Evolutionary conservation across 2,329 filamentous ascomycete genomes (phyloP), one percentile per base, ranked within the genome.

Genomic region (Ceratocystis colombiana): DNA sequence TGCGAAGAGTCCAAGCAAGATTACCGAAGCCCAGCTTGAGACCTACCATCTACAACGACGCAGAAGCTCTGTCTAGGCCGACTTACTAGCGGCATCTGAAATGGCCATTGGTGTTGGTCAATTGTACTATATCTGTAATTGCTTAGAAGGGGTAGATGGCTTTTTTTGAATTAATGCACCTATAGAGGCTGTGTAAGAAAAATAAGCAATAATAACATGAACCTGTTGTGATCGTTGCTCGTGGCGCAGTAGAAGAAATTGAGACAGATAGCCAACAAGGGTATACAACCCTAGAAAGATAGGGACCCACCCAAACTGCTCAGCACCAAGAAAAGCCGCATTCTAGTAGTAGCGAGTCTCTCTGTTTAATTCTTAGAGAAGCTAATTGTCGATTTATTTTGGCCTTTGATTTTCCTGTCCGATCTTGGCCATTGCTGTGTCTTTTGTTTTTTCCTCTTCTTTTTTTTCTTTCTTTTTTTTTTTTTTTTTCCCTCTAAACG

Each of bases 1-100:
- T 75, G 90, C 96, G 2, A 85, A 84, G 71, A 89, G 89, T 69
- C 94, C 94, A 0, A 86, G 86, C 63, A 75, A 74, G 69, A 79
- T 96, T 69, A 88, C 82, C 0, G 76, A 83, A 67, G 82, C 83
- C 62, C 77, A 82, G 70, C 73, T 82, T 64, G 72, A 71, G 64
- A 78, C 77, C 0, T 83, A 83, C 69, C 78, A 81, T 10, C 69
- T 82, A 48, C 72, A 74, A 57, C 68, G 76, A 5, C 28, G 53
- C 22, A 45, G 55, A 57, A n/a, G 20, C 61, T 25, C 25, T 59
- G 17, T 17, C 2, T 59, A 17, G 33, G 55, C 37, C 10, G 37
- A 41, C 55, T 8, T 8, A 30, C 2, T 48, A 28, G 5, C 5
- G 22, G 2, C 7, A 5, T 44, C 63, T 15, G 67, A 61, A 44